Evolutionary conservation across 2,329 filamentous ascomycete species (phyloP).

Genomic region (Sphaceloma murrayae): DNA sequence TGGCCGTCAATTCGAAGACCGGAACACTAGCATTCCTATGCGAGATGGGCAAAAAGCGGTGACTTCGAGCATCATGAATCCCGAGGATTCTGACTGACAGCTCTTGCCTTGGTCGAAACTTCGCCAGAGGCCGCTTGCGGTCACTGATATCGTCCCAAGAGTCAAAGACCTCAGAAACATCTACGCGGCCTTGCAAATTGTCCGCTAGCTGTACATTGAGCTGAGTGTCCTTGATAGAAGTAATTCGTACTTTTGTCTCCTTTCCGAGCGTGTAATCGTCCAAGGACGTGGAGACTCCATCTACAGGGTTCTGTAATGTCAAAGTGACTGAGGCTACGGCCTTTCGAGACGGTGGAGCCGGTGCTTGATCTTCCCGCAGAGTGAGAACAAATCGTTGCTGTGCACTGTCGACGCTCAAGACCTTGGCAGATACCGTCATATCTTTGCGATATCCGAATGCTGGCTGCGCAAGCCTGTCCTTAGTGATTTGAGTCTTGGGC

Average conservation of each 20-base stretch:
- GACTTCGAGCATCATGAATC: slow-evolving; percentile 79
- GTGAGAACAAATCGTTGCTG: slow-evolving; percentile 60
- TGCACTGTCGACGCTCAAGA: slow-evolving; percentile 62
- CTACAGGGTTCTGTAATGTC: slow-evolving; percentile 47
- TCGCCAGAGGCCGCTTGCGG: slow-evolving; percentile 66
- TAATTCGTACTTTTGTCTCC: slow-evolving; percentile 64
- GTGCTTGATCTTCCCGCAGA: slow-evolving; percentile 39
- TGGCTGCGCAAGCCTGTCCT: slow-evolving; percentile 56
- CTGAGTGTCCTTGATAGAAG: slow-evolving; percentile 83
- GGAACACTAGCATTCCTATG: slow-evolving; percentile 69
- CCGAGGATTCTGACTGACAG: slow-evolving; percentile 71
- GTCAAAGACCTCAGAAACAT: slow-evolving; percentile 84
- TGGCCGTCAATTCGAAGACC: slow-evolving; percentile 80
- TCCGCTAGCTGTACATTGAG: slow-evolving; percentile 83
- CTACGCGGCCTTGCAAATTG: slow-evolving; percentile 83
- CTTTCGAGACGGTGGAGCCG: slow-evolving; percentile 25
- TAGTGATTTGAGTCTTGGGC: slow-evolving; percentile 65
- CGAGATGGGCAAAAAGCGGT: slow-evolving; percentile 83
- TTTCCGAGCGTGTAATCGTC: slow-evolving; percentile 66
- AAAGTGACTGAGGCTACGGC: slow-evolving; percentile 26
- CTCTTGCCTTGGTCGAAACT: slow-evolving; percentile 61
- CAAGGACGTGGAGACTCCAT: slow-evolving; percentile 53
- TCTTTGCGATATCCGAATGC: slow-evolving; percentile 71
- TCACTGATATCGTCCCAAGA: slow-evolving; percentile 78
- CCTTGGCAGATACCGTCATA: slow-evolving; percentile 63